Evolutionary conservation across 1,139 yeast genomes (phyloP), one percentile per base, ranked within the genome.

Genomic region (Saccharomyces hybrid): DNA sequence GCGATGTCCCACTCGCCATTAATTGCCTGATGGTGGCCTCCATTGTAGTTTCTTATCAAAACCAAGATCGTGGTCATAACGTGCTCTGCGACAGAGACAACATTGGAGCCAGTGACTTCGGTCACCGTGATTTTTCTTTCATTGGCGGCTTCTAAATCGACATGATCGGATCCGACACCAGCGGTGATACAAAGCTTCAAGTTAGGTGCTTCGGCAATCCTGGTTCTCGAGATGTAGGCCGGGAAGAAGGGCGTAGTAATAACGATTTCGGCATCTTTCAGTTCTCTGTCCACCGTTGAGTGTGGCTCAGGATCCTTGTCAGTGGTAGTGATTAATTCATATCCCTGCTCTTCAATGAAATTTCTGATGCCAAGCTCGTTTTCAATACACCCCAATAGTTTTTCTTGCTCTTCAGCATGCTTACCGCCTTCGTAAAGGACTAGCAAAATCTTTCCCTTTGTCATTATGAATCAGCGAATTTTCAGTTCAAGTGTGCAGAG

Each of bases 191-290:
- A 78, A 56, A 84, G 69, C 74, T 86, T 86, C 72, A 87, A 78
- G 59, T 86, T 86, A 67, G 84, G 83, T 51, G 95, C 93, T 67
- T 81, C 80, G 52, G 73, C 82, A 60, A 87, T 77, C 64, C 95
- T 77, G 63, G 82, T 84, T 57, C 75, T 75, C 53, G 85, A 81
- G 67, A 87, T 76, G 71, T 87, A 87, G 34, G 86, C 95, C 6
- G 95, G 95, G 74, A 80, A 88, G 77, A 87, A 87, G 3, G 95
- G 95, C 27, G 93, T 86, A 52, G 93, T 83, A 71, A 87, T 86
- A 65, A 87, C 79, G 54, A 87, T 75, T 63, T 87, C 95, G 5
- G 91, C 86, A 57, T 83, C 89, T 51, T 75, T 80, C 66, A 86
- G 78, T 59, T 85, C 78, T 65, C 78, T 75, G 70, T 86, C 95